These are phyloP conservation scores for Candida wancherniae DNA, from an alignment of 805 yeast species.

Conservation along the genomic window DNA sequence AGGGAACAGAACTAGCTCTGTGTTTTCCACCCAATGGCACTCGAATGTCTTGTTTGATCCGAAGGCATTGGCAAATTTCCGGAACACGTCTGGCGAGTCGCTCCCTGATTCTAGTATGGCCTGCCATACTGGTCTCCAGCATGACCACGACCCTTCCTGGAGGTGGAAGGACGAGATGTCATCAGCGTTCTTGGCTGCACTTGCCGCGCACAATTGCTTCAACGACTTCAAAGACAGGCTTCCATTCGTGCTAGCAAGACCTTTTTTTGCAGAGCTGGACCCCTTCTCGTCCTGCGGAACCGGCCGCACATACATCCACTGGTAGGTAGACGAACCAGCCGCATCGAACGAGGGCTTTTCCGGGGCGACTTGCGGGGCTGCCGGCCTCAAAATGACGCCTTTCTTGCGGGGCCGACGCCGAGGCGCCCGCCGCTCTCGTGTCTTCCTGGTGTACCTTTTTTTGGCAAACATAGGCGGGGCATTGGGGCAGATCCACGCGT, in stretches of 20 bases:
- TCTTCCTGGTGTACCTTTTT: slow-evolving; percentile 9
- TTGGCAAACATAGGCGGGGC: slow-evolving; percentile 11
- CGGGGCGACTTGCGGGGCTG: slow-evolving; percentile 1
- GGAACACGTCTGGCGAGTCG: slow-evolving; percentile 29
- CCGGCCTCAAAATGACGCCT: slow-evolving; percentile 6
- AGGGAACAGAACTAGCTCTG: slow-evolving; percentile 3
- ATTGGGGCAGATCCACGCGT: too few species aligned
- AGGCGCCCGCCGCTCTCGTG: slow-evolving; percentile 6
- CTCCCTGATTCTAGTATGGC: slow-evolving; percentile 18
- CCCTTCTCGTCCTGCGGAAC: not conserved
- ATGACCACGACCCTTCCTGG: slow-evolving; percentile 23
- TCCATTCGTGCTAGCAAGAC: slow-evolving; percentile 2
- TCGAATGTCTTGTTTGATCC: slow-evolving; percentile 17
- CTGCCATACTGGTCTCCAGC: slow-evolving; percentile 33
- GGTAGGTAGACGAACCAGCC: slow-evolving; percentile 13
- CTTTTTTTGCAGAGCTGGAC: not conserved
- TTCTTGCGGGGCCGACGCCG: slow-evolving; percentile 7
- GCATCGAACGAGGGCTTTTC: slow-evolving; percentile 14
- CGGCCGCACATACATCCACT: slow-evolving; percentile 15
- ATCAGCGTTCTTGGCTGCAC: slow-evolving; percentile 26
- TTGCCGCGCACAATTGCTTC: slow-evolving; percentile 22
- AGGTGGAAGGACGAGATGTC: slow-evolving; percentile 18
- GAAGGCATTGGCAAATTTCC: slow-evolving; percentile 24
- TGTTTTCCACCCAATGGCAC: slow-evolving; percentile 19
- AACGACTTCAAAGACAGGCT: slow-evolving; percentile 15